Base-by-base conservation (phyloP, 495 filamentous ascomycete genomes). In the Aspergillus steynii region DNA sequence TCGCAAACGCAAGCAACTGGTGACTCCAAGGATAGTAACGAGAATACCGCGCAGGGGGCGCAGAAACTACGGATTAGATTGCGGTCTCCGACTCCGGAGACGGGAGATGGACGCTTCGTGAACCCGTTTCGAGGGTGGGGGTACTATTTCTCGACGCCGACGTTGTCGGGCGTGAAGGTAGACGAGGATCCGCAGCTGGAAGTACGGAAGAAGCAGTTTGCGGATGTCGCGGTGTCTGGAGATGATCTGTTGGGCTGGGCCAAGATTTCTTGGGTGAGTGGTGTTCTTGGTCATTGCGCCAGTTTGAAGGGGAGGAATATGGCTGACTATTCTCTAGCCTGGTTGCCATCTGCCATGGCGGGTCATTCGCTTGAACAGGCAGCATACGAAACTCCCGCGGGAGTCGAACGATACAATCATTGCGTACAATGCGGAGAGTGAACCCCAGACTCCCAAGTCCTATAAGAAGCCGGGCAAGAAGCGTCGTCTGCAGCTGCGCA, bases 381-480 rank as follows among this genome's bases (percentile, higher is more conserved):
- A 74, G 59, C 69, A 78, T 47, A 77, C 71, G 0, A 78, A 78
- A 59, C 46, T 73, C 28, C 74, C 76, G 0, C 67, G 54, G 4
- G 64, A 61, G 20, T 56, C 70, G 4, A 66, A 66, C 31, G 68
- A 69, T 29, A 37, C n/a, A 4, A 57, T 64, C 20, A 64, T 72
- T 0, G 61, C 70, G n/a, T 71, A 68, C 53, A 51, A 72, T 26
- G 56, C 69, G 20, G 70, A 67, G 12, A 66, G 59, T n/a, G 65
- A 57, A 2, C 53, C 65, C n/a, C 74, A 68, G 50, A 62, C 67
- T 10, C 75, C 72, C 1, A 67, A 66, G 47, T 72, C 77, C 7
- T 68, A 68, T 29, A 80, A 78, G 65, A 81, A 81, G 70, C 77
- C 78, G 0, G 78, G 78, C 12, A 81, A 81, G 64, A 81, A 81